Base-by-base conservation (phyloP, 2,329 filamentous ascomycete genomes). In the Nannizziopsis arthrosporioides region DNA sequence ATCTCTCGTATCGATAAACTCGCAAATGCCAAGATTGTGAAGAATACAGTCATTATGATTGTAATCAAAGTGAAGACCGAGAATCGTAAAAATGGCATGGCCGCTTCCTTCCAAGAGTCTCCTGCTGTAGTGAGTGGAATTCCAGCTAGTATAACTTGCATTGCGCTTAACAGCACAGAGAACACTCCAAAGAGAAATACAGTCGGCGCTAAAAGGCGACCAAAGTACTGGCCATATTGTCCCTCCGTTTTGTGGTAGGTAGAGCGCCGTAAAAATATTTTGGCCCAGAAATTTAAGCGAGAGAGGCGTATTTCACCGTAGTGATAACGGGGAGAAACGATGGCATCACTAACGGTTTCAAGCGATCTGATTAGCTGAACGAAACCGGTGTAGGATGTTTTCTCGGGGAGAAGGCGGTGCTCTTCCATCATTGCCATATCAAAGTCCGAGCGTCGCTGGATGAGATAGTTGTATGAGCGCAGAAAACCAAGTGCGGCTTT, bases 401-500 rank as follows among this genome's bases (percentile, higher is more conserved):
- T n/a, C 15, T 41, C 30, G 12, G 41, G 41, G 11, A 43, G 17
- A 7, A 43, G 14, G 30, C n/a, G 41, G 14, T 43, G 41, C 5
- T 34, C 30, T 4, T 41, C 18, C 18, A 27, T 41, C 27, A 11
- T 35, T 3, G 43, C 32, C 8, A 45, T 37, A 2, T 2, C 4
- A n/a, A 45, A 38, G 19, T 45, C 43, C 9, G 43, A 37, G 6
- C 14, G 17, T 14, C 35, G 41, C 10, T 35, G 41, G 17, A 27
- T 31, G 35, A 45, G 43, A 14, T 7, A 38, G 19, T 11, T 6
- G 11, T 45, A 45, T 11, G 32, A 37, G 5, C 43, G n/a, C 4
- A 45, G 43, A 18, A 37, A 45, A 7, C 43, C 43, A 9, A 45
- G 34, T 5, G 43, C 22, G 10, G 41, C 41, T 11, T 31, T 30